Percentiles rank a stretch among this genome's conserved stretches.
These are phyloP conservation scores for Adansonia gregorii DNA, from an alignment of 441 rosid species.

Conservation along the genomic window DNA sequence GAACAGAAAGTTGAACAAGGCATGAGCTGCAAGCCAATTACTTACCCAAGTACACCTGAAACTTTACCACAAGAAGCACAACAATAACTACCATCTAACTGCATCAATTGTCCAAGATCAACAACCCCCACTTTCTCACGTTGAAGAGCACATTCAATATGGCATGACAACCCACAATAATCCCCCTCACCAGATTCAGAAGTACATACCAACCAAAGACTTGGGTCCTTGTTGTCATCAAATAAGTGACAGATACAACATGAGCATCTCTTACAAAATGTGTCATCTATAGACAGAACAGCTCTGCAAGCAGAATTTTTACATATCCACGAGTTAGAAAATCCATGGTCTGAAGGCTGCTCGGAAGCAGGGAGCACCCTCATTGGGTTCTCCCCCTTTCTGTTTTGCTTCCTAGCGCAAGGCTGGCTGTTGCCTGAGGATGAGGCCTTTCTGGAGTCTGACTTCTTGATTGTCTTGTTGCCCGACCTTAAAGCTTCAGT, in stretches of 20 bases:
- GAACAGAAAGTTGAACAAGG: conserved; percentile 12
- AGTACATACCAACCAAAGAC: conserved; percentile 94
- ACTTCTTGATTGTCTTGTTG: conserved; percentile 66
- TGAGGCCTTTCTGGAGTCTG: conserved; percentile 56
- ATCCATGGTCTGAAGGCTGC: conserved; percentile 53
- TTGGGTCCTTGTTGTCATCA: conserved; percentile 96
- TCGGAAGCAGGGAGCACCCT: conserved; percentile 48
- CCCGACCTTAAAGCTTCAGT: conserved; percentile 50
- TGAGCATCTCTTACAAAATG: conserved; percentile 94
- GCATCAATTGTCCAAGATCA: conserved; percentile 79
- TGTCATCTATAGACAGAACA: conserved; percentile 64
- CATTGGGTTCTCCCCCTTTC: conserved; percentile 71
- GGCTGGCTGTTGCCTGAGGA: conserved; percentile 45
- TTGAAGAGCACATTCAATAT: conserved; percentile 88
- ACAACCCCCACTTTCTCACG: conserved; percentile 82
- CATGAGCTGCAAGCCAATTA: conserved; percentile 23
- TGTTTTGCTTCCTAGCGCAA: conserved; percentile 61
- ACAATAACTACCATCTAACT: conserved; percentile 96
- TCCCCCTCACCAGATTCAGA: conserved; percentile 69
- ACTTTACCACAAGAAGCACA: conserved; percentile 98
- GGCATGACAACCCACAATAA: conserved; percentile 90
- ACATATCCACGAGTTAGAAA: conserved; percentile 76
- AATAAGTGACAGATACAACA: conserved; percentile 90
- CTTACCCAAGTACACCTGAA: conserved; percentile 82
- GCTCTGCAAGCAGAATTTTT: conserved; percentile 95